These are phyloP conservation scores for Staphylotrichum tortipilum DNA, from an alignment of 495 filamentous ascomycete genomes.

Conservation along the genomic window DNA sequence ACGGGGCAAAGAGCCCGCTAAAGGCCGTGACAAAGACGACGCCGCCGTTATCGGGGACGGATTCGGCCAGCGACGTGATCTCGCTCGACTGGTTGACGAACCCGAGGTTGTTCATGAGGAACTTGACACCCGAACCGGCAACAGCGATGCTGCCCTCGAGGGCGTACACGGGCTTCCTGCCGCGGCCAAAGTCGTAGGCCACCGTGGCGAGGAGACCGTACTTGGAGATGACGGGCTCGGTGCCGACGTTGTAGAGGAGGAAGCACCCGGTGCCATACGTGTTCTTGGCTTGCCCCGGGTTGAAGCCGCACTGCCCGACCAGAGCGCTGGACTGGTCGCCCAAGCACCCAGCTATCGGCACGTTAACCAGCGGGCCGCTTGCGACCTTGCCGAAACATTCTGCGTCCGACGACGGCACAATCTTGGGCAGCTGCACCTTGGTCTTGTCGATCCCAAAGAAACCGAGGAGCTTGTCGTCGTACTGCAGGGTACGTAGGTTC, in stretches of 20 bases:
- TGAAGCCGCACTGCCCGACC: conserved; percentile 87
- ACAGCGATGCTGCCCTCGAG: conserved; percentile 90
- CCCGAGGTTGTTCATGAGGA: conserved; percentile 81
- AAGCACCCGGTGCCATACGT: conserved; percentile 97
- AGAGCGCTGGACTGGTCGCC: conserved; percentile 90
- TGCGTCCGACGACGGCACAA: conserved; percentile 75
- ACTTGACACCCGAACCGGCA: conserved; percentile 82
- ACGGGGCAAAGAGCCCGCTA: conserved; percentile 92
- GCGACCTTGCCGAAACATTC: conserved; percentile 64
- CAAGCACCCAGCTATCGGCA: conserved; percentile 77
- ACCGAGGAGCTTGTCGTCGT: conserved; percentile 68
- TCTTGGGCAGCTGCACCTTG: conserved; percentile 73
- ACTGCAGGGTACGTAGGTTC: conserved; percentile 79
- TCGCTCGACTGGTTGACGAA: conserved; percentile 70
- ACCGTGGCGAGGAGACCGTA: conserved; percentile 85
- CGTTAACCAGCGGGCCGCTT: conserved; percentile 59
- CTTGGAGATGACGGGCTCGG: conserved; percentile 81
- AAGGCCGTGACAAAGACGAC: conserved; percentile 95
- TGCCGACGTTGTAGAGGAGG: conserved; percentile 87
- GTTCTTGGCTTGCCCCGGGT: conserved; percentile 82
- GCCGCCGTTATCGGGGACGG: conserved; percentile 81
- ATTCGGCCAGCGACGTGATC: conserved; percentile 73
- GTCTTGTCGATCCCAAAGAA: conserved; percentile 74
- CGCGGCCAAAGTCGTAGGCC: conserved; percentile 72
- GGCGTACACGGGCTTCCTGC: conserved; percentile 72